These are phyloP conservation scores for Dactylonectria estremocensis DNA, from an alignment of 2,329 filamentous ascomycete genomes.

Conservation along the genomic window DNA sequence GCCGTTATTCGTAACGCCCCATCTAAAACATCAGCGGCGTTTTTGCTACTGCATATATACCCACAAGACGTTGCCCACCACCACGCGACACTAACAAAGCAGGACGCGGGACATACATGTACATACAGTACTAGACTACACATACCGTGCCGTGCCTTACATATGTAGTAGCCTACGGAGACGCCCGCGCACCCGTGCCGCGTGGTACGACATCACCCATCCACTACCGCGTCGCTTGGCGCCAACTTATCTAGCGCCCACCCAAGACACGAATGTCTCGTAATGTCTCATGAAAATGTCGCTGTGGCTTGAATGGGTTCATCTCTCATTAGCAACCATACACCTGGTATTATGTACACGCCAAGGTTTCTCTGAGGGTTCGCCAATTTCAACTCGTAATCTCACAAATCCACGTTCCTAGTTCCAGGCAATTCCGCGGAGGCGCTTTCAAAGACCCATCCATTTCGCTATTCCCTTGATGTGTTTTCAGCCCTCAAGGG, in stretches of 20 bases:
- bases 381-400: conserved; percentile 41
- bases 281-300: conserved; percentile 2
- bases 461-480: conserved; percentile 32
- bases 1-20: background rate
- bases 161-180: conserved; percentile 9
- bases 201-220: conserved; percentile 24
- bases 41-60: conserved; percentile 8
- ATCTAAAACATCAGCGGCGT: conserved; percentile 8
- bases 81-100: conserved; percentile 25
- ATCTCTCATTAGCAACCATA: conserved; percentile 51
- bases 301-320: conserved; percentile 42
- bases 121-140: background rate
- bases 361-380: conserved; percentile 42
- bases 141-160: background rate
- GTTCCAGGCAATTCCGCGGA: conserved; percentile 34
- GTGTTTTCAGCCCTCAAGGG: conserved; percentile 1
- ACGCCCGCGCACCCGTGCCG: conserved; percentile 15
- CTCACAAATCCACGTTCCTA: conserved; percentile 37
- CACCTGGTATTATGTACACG: conserved; percentile 49
- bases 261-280: conserved; percentile 10
- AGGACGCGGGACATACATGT: conserved; percentile 17
- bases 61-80: conserved; percentile 28
- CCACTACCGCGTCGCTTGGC: conserved; percentile 1
- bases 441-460: conserved; percentile 34
- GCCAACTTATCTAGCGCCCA: conserved; percentile 3